A percentile compares a stretch with the other conserved stretches of the same genome.
These are phyloP conservation scores for Lactuca saligna DNA, from an alignment of 129 eudicot species.

Conservation along the genomic window DNA sequence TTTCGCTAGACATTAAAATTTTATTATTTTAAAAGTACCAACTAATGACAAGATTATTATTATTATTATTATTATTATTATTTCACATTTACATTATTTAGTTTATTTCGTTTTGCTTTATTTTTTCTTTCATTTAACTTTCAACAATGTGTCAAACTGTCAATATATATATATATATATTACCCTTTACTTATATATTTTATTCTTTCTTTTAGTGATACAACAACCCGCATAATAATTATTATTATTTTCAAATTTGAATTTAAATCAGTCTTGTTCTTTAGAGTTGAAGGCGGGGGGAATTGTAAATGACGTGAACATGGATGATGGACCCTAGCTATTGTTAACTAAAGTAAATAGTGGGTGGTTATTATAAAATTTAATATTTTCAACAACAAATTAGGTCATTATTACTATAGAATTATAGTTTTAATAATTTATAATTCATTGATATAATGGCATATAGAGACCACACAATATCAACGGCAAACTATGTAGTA, in stretches of 20 bases:
- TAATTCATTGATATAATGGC: not conserved
- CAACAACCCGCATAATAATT: not conserved
- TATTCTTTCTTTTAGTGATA: not conserved
- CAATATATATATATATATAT: too few species aligned
- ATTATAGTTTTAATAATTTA: not conserved
- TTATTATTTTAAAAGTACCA: too few species aligned
- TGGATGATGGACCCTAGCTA: not conserved
- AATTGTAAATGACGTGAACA: constrained; percentile 1
- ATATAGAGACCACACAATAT: not conserved
- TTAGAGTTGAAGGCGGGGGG: constrained; percentile 18
- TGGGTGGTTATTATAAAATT: not conserved
- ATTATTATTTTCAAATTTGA: constrained; percentile 5
- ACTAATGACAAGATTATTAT: too few species aligned
- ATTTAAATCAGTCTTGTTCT: not conserved
- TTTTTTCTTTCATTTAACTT: not conserved
- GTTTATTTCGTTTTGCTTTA: too few species aligned
- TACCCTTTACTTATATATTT: not conserved
- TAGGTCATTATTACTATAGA: not conserved
- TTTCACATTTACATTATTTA: too few species aligned
- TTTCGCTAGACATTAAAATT: too few species aligned
- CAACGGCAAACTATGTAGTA: not conserved
- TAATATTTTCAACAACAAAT: constrained; percentile 5
- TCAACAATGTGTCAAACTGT: not conserved
- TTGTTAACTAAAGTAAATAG: not conserved
- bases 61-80: too few species aligned